Percentiles rank a stretch among this genome's conserved stretches.
Conservation (phyloP, 208 protist genomes). For the Acanthamoeba triangularis region DNA sequence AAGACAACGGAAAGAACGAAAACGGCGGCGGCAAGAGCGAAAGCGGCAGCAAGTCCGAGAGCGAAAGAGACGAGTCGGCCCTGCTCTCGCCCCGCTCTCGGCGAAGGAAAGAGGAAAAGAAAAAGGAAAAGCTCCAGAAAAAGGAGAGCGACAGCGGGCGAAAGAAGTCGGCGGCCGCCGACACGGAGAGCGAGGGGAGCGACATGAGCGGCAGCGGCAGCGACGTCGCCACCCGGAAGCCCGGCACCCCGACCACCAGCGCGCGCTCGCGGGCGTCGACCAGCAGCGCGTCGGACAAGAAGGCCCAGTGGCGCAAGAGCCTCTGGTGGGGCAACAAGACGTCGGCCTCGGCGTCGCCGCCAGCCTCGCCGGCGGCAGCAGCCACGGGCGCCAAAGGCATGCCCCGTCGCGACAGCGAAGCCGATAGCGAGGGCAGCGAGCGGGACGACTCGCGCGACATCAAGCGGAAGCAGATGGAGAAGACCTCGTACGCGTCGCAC, state of each 20-base stretch:
- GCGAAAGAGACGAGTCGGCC: not conserved
- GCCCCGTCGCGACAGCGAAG: not conserved
- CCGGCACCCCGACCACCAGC: too few relatives aligned
- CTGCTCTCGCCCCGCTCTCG: not conserved
- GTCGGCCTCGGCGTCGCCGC: not conserved
- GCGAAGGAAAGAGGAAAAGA: constrained; percentile 5
- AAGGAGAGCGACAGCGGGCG: not conserved
- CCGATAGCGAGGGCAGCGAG: not conserved
- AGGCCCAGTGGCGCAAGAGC: constrained; percentile 20
- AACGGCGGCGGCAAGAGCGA: not conserved
- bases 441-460: not conserved
- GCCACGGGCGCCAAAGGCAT: not conserved
- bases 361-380: not conserved
- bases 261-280: not conserved
- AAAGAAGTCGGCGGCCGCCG: not conserved
- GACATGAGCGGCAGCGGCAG: constrained; percentile 4
- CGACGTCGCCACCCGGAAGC: not conserved
- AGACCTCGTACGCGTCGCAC: not conserved
- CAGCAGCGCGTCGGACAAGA: not conserved
- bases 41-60: not conserved
- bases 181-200: constrained; percentile 7
- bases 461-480: constrained; percentile 49
- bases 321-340: not conserved
- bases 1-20: not conserved
- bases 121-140: not conserved